Evolutionary conservation across 495 filamentous ascomycete species (phyloP).

Genomic region (Aspergillus bridgeri): DNA sequence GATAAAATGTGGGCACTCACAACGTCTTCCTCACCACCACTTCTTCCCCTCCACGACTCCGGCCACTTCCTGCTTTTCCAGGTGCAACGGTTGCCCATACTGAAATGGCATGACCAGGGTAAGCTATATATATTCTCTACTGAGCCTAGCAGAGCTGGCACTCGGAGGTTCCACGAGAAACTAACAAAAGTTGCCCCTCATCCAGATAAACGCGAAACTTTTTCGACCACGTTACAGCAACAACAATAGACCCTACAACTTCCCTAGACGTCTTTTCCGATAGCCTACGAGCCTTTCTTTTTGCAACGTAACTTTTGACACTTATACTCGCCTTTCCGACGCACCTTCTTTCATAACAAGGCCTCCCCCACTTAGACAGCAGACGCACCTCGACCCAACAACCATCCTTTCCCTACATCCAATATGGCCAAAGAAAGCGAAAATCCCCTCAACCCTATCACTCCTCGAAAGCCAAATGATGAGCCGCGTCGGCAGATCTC

Average conservation of each 20-base stretch:
- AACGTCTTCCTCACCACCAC: conserved; percentile 17
- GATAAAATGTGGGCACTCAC: conserved; percentile 17
- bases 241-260: neutral
- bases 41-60: conserved; percentile 13
- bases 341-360: neutral
- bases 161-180: neutral
- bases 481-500: conserved; percentile 22
- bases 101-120: neutral
- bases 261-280: neutral
- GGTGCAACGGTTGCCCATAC: neutral
- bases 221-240: neutral
- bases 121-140: neutral
- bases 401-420: neutral
- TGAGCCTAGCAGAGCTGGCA: neutral
- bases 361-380: neutral
- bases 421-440: conserved; percentile 44
- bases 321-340: no score
- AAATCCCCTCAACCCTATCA: conserved; percentile 32
- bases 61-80: neutral
- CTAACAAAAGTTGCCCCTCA: neutral
- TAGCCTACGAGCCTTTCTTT: neutral
- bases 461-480: conserved; percentile 30
- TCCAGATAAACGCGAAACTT: neutral
- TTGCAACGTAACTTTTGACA: neutral
- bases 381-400: neutral